Conservation (phyloP, 768 basidiomycete genomes). For the Cyclocybe aegerita region DNA sequence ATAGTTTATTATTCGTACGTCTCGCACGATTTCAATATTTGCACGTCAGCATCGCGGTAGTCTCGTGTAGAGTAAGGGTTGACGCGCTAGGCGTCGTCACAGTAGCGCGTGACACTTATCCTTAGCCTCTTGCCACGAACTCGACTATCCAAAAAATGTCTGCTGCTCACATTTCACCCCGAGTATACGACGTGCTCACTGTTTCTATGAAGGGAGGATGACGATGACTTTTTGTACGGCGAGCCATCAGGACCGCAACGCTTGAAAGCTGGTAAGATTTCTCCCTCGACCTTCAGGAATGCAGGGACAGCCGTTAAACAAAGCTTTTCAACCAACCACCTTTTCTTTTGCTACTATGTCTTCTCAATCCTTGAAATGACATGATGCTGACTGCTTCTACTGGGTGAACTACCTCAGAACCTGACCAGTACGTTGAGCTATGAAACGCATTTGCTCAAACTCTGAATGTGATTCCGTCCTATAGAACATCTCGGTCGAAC, state of each 20-base stretch:
- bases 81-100: too few species aligned
- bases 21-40: too few species aligned
- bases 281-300: constrained; percentile 4
- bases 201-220: constrained; percentile 58
- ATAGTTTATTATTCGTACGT: too few species aligned
- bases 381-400: constrained; percentile 38
- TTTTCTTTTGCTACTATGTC: constrained; percentile 28
- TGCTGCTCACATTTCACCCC: background rate
- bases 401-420: constrained; percentile 47
- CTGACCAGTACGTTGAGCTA: constrained; percentile 58
- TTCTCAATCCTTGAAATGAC: constrained; percentile 29
- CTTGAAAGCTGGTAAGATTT: constrained; percentile 46
- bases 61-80: too few species aligned
- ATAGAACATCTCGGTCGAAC: constrained; percentile 40
- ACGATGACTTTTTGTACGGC: constrained; percentile 80
- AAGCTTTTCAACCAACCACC: constrained; percentile 19
- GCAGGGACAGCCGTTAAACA: background rate
- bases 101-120: too few species aligned
- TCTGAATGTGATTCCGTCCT: constrained; percentile 9
- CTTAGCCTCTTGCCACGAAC: too few species aligned
- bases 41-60: too few species aligned
- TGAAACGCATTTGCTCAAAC: constrained; percentile 13
- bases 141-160: too few species aligned
- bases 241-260: constrained; percentile 39
- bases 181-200: background rate